Percentiles rank a stretch among this genome's conserved stretches.
Evolutionary conservation across 1,139 yeast genomes (phyloP).

Genomic region (Yamadazyma friedrichii): DNA sequence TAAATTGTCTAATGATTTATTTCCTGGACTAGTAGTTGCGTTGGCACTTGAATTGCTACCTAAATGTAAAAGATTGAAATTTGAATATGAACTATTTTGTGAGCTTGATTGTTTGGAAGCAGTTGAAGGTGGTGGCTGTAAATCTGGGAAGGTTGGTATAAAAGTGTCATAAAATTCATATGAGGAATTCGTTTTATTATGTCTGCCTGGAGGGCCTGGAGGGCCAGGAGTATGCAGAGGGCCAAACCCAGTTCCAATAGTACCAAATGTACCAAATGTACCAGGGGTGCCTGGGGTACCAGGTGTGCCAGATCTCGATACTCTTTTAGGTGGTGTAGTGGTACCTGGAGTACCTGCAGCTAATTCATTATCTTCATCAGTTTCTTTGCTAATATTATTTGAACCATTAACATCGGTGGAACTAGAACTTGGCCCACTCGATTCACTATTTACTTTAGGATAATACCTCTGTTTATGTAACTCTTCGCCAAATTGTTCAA

Average conservation of each 20-base stretch:
- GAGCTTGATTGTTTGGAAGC: slow-evolving; percentile 4
- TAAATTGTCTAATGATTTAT: slow-evolving; percentile 33
- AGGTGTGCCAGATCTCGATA: slow-evolving; percentile 1
- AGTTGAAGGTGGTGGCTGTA: slow-evolving; percentile 4
- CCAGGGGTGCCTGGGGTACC: slow-evolving; percentile 3
- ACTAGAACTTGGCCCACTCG: slow-evolving; percentile 2
- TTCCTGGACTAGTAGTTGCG: slow-evolving; percentile 4
- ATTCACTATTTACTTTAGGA: slow-evolving; percentile 1
- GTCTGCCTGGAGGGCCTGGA: slow-evolving; percentile 3
- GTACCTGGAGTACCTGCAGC: slow-evolving; percentile 5
- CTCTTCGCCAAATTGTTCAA: slow-evolving; percentile 37
- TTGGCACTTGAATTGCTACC: slow-evolving; percentile 7
- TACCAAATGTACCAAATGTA: neutral
- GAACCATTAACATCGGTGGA: slow-evolving; percentile 2
- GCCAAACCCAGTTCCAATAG: neutral
- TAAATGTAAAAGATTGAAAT: neutral
- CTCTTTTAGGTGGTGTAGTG: neutral
- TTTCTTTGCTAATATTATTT: slow-evolving; percentile 1
- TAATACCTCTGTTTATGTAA: slow-evolving; percentile 20
- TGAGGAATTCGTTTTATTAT: slow-evolving; percentile 24
- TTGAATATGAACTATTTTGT: slow-evolving; percentile 5
- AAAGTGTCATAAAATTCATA: slow-evolving; percentile 46
- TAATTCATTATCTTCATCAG: slow-evolving; percentile 4
- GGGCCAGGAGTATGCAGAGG: neutral
- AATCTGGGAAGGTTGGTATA: slow-evolving; percentile 33